A percentile compares a stretch with the other conserved stretches of the same genome.
Conservation (phyloP, 345 rosid species). For the Passiflora organensis region DNA sequence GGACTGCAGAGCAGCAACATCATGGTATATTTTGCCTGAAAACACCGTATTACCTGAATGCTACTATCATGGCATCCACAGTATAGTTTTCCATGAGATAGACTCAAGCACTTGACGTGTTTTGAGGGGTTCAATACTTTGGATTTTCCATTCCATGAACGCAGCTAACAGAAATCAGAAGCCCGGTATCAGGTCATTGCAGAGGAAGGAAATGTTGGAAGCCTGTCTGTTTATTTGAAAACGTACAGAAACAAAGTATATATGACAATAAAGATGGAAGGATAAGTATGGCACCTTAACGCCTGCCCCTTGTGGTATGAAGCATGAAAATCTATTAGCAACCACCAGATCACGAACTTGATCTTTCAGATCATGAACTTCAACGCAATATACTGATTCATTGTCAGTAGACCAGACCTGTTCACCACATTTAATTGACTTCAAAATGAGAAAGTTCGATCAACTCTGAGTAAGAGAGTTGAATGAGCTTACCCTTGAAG, state of each 20-base stretch:
- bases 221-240: neutral
- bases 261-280: neutral
- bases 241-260: too few relatives aligned
- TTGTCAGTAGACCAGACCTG: constrained; percentile 53
- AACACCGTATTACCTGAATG: constrained; percentile 43
- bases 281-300: constrained; percentile 41
- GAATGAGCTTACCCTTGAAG: constrained; percentile 37
- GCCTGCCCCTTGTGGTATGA: constrained; percentile 68
- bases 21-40: neutral
- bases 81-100: constrained; percentile 53
- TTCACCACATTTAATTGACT: constrained; percentile 7
- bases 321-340: constrained; percentile 43
- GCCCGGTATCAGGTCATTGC: neutral
- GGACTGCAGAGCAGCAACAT: neutral
- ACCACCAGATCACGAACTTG: constrained; percentile 53
- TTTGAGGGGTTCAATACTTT: constrained; percentile 44
- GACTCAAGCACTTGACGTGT: constrained; percentile 45
- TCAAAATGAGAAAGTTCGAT: neutral
- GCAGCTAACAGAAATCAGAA: constrained; percentile 33
- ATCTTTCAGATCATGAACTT: constrained; percentile 66
- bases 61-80: constrained; percentile 69
- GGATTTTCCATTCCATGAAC: constrained; percentile 57
- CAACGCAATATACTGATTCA: constrained; percentile 33
- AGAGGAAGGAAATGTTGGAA: neutral
- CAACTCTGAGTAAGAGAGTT: neutral